phyloP scores from a whole-genome alignment of 2,329 filamentous ascomycete species.

The Aspergillus fumigatus region DNA sequence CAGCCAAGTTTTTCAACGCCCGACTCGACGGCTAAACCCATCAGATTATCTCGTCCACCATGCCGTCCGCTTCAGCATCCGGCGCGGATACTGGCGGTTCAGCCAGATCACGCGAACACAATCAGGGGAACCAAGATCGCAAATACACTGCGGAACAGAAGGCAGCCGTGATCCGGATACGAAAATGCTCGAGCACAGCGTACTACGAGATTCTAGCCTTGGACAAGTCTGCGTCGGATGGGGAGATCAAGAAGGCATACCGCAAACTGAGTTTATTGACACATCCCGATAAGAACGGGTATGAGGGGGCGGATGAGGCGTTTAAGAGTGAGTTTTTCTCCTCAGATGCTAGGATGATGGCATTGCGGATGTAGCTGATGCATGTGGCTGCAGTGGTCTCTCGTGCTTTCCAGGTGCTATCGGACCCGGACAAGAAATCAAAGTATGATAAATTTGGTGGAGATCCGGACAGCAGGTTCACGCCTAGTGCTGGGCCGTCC shows the following conservation, averaged over 20 bases:
- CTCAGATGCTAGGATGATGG: background rate
- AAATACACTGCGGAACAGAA: constrained; percentile 87
- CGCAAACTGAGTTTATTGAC: constrained; percentile 89
- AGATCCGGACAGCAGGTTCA: constrained; percentile 86
- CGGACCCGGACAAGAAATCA: constrained; percentile 86
- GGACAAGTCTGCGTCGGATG: constrained; percentile 63
- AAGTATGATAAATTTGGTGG: constrained; percentile 86
- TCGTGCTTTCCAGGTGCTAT: constrained; percentile 85
- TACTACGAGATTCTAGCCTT: constrained; percentile 94
- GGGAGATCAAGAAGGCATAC: constrained; percentile 96
- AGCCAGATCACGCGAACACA: constrained; percentile 44
- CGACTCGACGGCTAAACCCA: background rate
- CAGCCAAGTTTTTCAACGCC: no score
- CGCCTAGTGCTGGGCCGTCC: constrained; percentile 44
- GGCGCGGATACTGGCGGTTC: constrained; percentile 43
- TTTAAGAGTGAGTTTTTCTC: constrained; percentile 70
- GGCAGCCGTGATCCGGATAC: constrained; percentile 82
- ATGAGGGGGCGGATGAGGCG: constrained; percentile 90
- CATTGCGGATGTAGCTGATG: constrained; percentile 61
- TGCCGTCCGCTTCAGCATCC: constrained; percentile 44
- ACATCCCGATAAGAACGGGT: constrained; percentile 98
- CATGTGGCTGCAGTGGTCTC: constrained; percentile 63
- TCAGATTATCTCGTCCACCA: constrained; percentile 10
- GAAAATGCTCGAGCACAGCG: constrained; percentile 74
- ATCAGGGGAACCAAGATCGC: constrained; percentile 48